Percentiles rank a stretch among this genome's conserved stretches.
Conservation (phyloP, 345 rosid species). For the Abelmoschus esculentus region DNA sequence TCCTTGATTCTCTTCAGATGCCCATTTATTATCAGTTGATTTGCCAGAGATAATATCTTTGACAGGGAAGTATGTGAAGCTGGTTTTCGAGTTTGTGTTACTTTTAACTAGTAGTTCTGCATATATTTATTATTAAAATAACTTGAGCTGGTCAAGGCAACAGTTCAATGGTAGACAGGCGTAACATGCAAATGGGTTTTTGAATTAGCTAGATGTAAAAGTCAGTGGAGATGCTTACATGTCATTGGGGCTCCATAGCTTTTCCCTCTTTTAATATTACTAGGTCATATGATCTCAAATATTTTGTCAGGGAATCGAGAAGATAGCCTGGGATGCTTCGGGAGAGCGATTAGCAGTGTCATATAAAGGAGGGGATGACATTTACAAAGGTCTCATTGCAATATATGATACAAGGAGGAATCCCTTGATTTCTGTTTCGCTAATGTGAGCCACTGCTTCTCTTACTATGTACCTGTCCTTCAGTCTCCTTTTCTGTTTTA, state of each 20-base stretch:
- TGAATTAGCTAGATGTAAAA: neutral
- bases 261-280: neutral
- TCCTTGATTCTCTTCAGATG: constrained; percentile 50
- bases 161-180: neutral
- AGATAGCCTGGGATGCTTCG: constrained; percentile 90
- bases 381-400: constrained; percentile 74
- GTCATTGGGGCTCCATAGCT: neutral
- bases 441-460: constrained; percentile 48
- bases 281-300: neutral
- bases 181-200: neutral
- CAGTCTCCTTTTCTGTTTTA: neutral
- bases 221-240: neutral
- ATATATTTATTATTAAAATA: neutral
- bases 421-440: constrained; percentile 69
- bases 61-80: constrained; percentile 50
- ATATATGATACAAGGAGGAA: constrained; percentile 67
- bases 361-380: constrained; percentile 76
- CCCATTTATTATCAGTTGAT: constrained; percentile 78
- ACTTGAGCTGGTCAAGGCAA: neutral
- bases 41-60: constrained; percentile 62
- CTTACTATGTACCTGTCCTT: neutral
- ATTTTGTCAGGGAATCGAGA: constrained; percentile 55
- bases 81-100: constrained; percentile 1
- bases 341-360: constrained; percentile 90
- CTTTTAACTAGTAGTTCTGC: neutral